phyloP scores from a whole-genome alignment of 2,329 filamentous ascomycete genomes.

The Kalmusia sp. region DNA sequence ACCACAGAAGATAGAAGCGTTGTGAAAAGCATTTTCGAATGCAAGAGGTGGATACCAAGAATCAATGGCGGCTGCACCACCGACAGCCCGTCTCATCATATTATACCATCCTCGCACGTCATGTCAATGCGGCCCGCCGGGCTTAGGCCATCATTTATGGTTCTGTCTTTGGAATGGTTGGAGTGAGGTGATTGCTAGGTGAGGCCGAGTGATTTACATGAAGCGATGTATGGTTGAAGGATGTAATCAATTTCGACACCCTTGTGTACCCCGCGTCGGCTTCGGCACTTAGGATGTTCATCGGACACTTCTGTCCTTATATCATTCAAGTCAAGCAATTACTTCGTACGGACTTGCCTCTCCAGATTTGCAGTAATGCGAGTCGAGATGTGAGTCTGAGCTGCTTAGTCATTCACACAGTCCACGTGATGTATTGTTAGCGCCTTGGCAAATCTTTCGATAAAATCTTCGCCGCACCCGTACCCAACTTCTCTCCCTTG shows the following conservation, averaged over 20 bases:
- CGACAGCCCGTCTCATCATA: constrained; percentile 2
- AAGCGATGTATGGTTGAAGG: constrained; percentile 6
- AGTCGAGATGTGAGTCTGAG: too few relatives aligned
- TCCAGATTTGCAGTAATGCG: neutral
- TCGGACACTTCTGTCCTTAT: too few relatives aligned
- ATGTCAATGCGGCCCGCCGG: neutral
- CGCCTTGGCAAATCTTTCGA: constrained; percentile 14
- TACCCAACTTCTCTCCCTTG: constrained; percentile 51
- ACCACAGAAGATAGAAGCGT: neutral
- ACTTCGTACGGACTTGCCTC: too few relatives aligned
- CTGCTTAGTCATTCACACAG: too few relatives aligned
- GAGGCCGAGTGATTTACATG: constrained; percentile 6
- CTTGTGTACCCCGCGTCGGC: constrained; percentile 4
- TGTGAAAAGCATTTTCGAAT: neutral
- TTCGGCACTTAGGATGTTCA: constrained; percentile 12
- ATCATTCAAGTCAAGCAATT: too few relatives aligned
- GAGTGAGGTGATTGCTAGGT: neutral
- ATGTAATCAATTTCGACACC: neutral
- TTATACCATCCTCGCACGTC: constrained; percentile 3
- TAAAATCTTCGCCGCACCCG: constrained; percentile 30
- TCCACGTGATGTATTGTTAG: constrained; percentile 7
- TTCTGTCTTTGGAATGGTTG: neutral
- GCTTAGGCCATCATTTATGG: neutral
- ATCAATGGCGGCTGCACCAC: neutral
- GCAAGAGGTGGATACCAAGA: neutral